Base-by-base conservation (phyloP, 495 filamentous ascomycete genomes). In the Hypoxylon trugodes region DNA sequence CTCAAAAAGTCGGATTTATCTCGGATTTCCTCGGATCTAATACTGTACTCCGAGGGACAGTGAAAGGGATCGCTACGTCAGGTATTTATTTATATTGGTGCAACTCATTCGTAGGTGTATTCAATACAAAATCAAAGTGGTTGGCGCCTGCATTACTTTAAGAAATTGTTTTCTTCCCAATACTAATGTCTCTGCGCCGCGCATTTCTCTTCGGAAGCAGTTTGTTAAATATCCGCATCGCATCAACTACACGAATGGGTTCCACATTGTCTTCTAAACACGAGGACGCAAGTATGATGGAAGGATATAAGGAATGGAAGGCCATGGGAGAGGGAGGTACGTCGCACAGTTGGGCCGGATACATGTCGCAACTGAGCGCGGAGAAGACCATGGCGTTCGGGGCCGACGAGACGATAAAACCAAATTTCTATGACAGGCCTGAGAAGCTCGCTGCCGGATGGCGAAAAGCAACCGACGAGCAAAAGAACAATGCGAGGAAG, bases 321-420 rank as follows among this genome's bases (percentile, higher is more conserved):
- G 62, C 62, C 0, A 66, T 66, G 55, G 62, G 62, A 2, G 41
- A 60, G 43, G 55, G 62, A 6, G 55, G 55, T 9, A 66, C 49
- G 9, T 30, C 48, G 2, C 47, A 43, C 28, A 38, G 16, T 9
- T 43, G 35, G 49, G 12, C 42, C 3, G 62, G 62, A 19, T 66
- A 59, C 18, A 28, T 66, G 48, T 59, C 55, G 7, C 41, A 55
- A 15, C 38, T 59, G 3, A 49, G 26, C 19, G 47, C 50, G 1
- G 61, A 50, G 13, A 60, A 60, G 36, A 59, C 55, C 5, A 49
- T 42, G 36, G 61, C 61, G 0, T 65, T 55, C 10, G 43, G 37
- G 4, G 42, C 36, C 7, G 43, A 65, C 49, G 54, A 59, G 10
- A 65, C 61, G 0, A 65, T 65, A 15, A 55, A 65, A 48, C 61